Conservation (phyloP, 768 basidiomycete species). For the Russula foetens region DNA sequence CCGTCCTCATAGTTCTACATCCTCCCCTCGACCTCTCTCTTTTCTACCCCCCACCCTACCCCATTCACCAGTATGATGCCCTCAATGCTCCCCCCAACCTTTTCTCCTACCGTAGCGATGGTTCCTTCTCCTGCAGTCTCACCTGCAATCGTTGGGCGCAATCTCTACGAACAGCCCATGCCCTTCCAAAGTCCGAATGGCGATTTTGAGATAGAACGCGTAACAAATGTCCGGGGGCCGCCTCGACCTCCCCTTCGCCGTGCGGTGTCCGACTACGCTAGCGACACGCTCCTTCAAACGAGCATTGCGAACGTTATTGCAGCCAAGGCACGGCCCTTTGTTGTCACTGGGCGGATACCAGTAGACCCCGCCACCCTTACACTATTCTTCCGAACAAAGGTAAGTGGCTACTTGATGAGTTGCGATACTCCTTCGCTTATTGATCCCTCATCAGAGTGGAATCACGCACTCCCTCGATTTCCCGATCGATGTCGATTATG, state of each 20-base stretch:
- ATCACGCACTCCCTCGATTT: constrained; percentile 78
- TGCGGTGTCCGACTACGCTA: constrained; percentile 38
- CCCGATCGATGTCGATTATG: constrained; percentile 69
- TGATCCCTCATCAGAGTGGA: constrained; percentile 43
- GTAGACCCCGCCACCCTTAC: constrained; percentile 59
- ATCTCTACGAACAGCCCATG: constrained; percentile 20
- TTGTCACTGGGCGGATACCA: constrained; percentile 59
- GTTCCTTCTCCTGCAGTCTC: constrained; percentile 19
- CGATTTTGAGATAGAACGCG: constrained; percentile 57
- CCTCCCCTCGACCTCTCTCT: neutral
- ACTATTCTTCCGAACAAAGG: constrained; percentile 76
- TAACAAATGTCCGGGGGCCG: constrained; percentile 18
- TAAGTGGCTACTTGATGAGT: constrained; percentile 26
- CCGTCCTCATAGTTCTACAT: neutral
- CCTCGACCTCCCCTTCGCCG: constrained; percentile 20
- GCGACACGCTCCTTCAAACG: constrained; percentile 46
- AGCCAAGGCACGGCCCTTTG: constrained; percentile 55
- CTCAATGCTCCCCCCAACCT: constrained; percentile 7
- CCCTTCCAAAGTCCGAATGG: constrained; percentile 35
- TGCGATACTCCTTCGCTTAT: neutral
- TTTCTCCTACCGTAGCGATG: neutral
- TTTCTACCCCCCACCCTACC: constrained; percentile 8
- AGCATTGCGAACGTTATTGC: constrained; percentile 47
- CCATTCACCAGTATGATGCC: constrained; percentile 15
- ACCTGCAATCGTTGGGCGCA: constrained; percentile 13